These are phyloP conservation scores for Metahyphopichia silvanorum DNA, from an alignment of 805 yeast genomes.

Conservation along the genomic window DNA sequence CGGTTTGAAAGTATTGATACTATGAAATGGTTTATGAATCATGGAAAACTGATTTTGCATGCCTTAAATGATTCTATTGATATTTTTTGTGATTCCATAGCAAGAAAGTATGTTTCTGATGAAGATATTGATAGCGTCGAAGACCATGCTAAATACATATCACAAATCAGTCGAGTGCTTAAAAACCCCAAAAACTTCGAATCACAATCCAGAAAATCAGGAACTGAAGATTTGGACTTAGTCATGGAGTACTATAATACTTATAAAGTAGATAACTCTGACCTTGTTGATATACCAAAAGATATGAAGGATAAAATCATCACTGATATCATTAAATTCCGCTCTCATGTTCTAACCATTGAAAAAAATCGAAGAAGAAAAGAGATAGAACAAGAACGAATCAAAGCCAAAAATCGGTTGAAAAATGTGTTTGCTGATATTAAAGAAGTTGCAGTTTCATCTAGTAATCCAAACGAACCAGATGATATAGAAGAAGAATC, in stretches of 20 bases:
- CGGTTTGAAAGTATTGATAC: slow-evolving; percentile 18
- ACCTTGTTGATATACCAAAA: slow-evolving; percentile 54
- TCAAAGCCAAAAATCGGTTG: slow-evolving; percentile 45
- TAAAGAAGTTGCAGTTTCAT: slow-evolving; percentile 16
- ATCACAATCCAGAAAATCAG: slow-evolving; percentile 13
- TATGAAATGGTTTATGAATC: slow-evolving; percentile 12
- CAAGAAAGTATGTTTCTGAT: slow-evolving; percentile 2
- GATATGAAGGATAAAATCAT: slow-evolving; percentile 51
- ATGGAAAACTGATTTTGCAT: not conserved
- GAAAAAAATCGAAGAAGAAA: slow-evolving; percentile 51
- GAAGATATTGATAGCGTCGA: slow-evolving; percentile 1
- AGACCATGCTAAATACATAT: slow-evolving; percentile 3
- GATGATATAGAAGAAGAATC: slow-evolving; percentile 20
- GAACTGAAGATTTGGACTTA: slow-evolving; percentile 33
- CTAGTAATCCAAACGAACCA: slow-evolving; percentile 1
- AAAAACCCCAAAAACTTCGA: slow-evolving; percentile 19
- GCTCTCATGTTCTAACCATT: slow-evolving; percentile 50
- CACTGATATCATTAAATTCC: slow-evolving; percentile 52
- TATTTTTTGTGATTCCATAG: slow-evolving; percentile 8
- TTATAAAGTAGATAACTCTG: slow-evolving; percentile 56
- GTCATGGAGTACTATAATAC: slow-evolving; percentile 30
- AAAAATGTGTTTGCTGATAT: slow-evolving; percentile 43
- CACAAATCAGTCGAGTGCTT: slow-evolving; percentile 8
- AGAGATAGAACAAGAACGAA: slow-evolving; percentile 47
- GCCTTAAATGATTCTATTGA: not conserved